These are phyloP conservation scores for Triticum aestivum DNA, from an alignment of 176 grass and related monocot genomes.

Conservation along the genomic window IWGSC_CS_RefSeq_v2.1 NC_057811.1:135575171-135575670, in stretches of 20 bases:
- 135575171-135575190: constrained; percentile 78
- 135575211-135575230: not conserved
- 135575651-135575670: constrained; percentile 75
- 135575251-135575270: not conserved
- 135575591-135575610: constrained; percentile 81
- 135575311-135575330: not conserved
- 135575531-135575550: not conserved
- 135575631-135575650: constrained; percentile 77
- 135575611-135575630: constrained; percentile 84
- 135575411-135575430: constrained; percentile 56
- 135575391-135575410: constrained; percentile 28
- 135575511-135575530: not conserved
- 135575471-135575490: constrained; percentile 46
- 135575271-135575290: not conserved
- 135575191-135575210: constrained; percentile 47
- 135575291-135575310: not conserved
- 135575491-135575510: constrained; percentile 54
- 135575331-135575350: not conserved
- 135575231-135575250: not conserved
- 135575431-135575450: constrained; percentile 88
- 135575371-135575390: constrained; percentile 48
- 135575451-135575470: constrained; percentile 71
- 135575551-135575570: constrained; percentile 2
- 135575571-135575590: constrained; percentile 9
- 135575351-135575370: constrained; percentile 12